Base-by-base conservation (phyloP, 108 stramenopile species). In the Cyclotella atomus region DNA sequence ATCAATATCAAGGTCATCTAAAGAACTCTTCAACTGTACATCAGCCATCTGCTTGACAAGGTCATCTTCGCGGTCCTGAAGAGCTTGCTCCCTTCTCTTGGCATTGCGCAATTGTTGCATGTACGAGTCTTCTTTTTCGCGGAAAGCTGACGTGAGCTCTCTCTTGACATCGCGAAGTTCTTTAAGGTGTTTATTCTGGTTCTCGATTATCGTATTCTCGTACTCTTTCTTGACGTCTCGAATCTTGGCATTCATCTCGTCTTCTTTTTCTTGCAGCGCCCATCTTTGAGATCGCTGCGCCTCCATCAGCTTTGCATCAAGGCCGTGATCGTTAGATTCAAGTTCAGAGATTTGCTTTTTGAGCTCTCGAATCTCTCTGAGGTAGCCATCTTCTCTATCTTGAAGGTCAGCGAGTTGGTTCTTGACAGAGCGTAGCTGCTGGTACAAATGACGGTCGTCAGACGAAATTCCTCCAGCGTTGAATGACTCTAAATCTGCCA, bases 231-330 rank as follows among this genome's bases (percentile, higher is more conserved):
- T 79, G 20, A 71, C 20, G 1, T 50, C 55, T 21, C 70, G 57
- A 17, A 79, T 34, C 59, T 71, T 71, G 24, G 16, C 29, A 28
- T 21, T n/a, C 20, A 24, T 61, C 16, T 67, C 57, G 54, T 79
- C 77, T 33, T 71, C 77, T 46, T 75, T 75, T 43, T 67, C 74
- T 34, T 60, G 56, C 16, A 75, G 36, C 17, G 66, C 65, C 44
- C 57, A 54, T 35, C 61, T 34, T n/a, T 68, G 65, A 9, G 27
- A 20, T 50, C 57, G 67, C 49, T 75, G 56, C 16, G 66, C 66
- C 46, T 75, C 66, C 57, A 56, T 28, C 0, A 75, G 27, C 43
- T 67, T 29, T 8, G 35, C 38, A 3, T 38, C 60, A 28, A 41
- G 25, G 0, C 20, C 33, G 35, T 70, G 44, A 12, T 64, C 53